A percentile compares a stretch with the other conserved stretches of the same genome.
These are phyloP conservation scores for Gossypium bickii DNA, from an alignment of 345 rosid genomes.

Conservation along the genomic window DNA sequence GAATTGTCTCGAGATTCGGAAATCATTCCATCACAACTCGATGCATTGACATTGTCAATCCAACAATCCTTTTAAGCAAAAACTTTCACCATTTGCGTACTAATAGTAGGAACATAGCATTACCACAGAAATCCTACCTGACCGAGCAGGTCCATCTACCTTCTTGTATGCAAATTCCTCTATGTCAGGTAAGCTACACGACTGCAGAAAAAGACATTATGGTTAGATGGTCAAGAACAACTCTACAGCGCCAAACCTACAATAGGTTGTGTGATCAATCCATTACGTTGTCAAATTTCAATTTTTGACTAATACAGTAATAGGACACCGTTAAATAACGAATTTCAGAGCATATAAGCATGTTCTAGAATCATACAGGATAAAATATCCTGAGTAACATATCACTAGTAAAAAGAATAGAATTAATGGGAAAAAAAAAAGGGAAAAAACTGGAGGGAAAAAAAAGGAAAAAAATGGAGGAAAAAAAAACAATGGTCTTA, in stretches of 20 bases:
- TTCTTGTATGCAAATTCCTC: conserved; percentile 64
- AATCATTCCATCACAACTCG: not conserved
- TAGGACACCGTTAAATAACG: not conserved
- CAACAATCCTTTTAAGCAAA: not conserved
- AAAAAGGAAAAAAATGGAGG: not conserved
- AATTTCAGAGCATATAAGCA: not conserved
- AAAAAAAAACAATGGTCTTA: conserved; percentile 12
- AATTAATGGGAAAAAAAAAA: not conserved
- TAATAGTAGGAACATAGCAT: not conserved
- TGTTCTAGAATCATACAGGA: not conserved
- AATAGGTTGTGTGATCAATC: not conserved
- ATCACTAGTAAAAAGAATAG: not conserved
- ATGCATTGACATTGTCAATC: not conserved
- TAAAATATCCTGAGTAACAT: not conserved
- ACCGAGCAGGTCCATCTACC: conserved; percentile 29
- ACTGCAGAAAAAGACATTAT: conserved; percentile 26
- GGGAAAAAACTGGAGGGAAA: not conserved
- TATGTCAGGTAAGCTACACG: conserved; percentile 48
- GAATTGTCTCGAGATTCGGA: not conserved
- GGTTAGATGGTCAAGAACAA: not conserved
- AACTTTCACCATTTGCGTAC: not conserved
- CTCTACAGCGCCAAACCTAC: not conserved
- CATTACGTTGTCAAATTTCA: not conserved
- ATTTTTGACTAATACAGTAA: not conserved
- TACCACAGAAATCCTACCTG: conserved; percentile 30